Base-by-base conservation (phyloP, 1,284 basidiomycete genomes). In the Phellinidium pouzarii region DNA sequence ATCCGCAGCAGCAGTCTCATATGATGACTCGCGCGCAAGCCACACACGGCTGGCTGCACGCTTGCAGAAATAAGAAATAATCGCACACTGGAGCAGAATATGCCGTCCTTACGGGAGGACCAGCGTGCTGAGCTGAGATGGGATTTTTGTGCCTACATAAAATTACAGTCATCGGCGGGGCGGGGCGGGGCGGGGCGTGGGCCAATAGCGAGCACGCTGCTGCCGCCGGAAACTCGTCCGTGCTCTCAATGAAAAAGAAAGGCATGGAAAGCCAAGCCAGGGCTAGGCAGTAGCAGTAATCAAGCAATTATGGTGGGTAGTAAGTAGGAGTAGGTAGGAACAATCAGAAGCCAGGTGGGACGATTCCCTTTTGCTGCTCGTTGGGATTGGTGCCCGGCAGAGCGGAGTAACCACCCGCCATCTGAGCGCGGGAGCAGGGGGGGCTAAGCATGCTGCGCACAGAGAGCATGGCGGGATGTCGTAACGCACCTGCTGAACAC, bases 401-500 rank as follows among this genome's bases (percentile, higher is more conserved):
- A 23, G 75, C 66, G 43, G 77, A 72, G 62, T 82, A 82, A 25
- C 76, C 68, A 57, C 64, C 62, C 45, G 87, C 73, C 83, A 89
- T 85, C 86, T 88, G 62, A 41, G 55, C 44, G 60, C 37, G 44
- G 17, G 50, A 52, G 45, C 38, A 56, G 40, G 56, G 58, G 52
- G 54, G 55, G n/a, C n/a, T 20, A 53, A 55, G 53, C 44, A 40
- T 52, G 56, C n/a, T n/a, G n/a, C 46, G 50, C 52, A 53, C 57
- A 51, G 36, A 58, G 52, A 55, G 31, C 31, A 43, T 45, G 42
- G 22, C 23, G 52, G 57, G 53, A 55, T 53, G 44, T 38, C 36
- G 40, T 12, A 31, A 77, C 79, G 58, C 57, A 91, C 91, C 79
- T 89, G 87, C 71, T 94, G 91, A 17, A 85, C 85, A 37, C 94